These are phyloP conservation scores for Neonectria punicea DNA, from an alignment of 2,329 filamentous ascomycete genomes.

Conservation along the genomic window DNA sequence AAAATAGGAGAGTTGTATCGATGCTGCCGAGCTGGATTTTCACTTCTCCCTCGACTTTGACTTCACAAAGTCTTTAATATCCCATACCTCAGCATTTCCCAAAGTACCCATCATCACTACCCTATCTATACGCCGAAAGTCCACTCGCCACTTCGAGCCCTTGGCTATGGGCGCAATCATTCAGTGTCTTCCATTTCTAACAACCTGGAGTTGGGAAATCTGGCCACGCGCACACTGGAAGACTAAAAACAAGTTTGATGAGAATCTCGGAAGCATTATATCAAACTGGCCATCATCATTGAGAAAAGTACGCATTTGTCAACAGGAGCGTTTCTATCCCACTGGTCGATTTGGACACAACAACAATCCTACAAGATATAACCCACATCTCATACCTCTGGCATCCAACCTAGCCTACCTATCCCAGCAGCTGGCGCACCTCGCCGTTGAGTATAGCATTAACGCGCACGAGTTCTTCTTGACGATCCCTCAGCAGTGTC, in stretches of 20 bases:
- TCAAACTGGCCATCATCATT: background rate
- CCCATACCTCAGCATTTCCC: background rate
- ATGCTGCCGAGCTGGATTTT: slow-evolving; percentile 15
- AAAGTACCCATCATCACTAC: background rate
- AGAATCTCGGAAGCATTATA: background rate
- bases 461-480: slow-evolving; percentile 11
- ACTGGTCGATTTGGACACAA: background rate
- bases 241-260: background rate
- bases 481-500: background rate
- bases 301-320: background rate
- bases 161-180: background rate
- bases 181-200: background rate
- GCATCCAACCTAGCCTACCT: background rate
- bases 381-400: background rate
- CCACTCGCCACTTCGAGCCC: background rate
- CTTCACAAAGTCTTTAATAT: background rate
- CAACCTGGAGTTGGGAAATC: background rate
- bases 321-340: background rate
- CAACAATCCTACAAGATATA: background rate
- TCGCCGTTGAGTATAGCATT: slow-evolving; percentile 8
- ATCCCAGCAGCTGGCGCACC: background rate
- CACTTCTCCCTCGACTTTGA: slow-evolving; percentile 10
- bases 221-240: background rate
- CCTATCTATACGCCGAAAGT: background rate
- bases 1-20: background rate